Percentiles rank a stretch among this genome's conserved stretches.
Conservation (phyloP, 768 basidiomycete species). For the Dacryopinax spathularia region DNA sequence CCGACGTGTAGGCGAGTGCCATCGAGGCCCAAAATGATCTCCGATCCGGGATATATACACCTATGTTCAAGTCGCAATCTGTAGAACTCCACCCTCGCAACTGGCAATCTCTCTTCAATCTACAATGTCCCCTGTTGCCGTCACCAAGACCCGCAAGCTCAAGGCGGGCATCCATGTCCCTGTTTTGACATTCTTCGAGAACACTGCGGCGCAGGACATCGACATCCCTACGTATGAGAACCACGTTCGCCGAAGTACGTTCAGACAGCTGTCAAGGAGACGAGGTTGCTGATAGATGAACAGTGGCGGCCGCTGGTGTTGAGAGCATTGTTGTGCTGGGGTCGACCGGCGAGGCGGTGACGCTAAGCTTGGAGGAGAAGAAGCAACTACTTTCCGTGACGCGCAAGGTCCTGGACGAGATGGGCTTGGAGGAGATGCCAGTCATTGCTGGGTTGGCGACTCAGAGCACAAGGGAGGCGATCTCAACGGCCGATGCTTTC, state of each 20-base stretch:
- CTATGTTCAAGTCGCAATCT: background rate
- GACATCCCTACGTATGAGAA: constrained; percentile 23
- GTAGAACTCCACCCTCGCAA: background rate
- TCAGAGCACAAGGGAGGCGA: constrained; percentile 24
- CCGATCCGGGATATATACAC: background rate
- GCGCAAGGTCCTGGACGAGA: constrained; percentile 24
- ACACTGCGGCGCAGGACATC: constrained; percentile 20
- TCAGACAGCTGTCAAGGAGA: background rate
- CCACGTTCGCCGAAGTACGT: constrained; percentile 20
- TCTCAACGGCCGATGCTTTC: constrained; percentile 22
- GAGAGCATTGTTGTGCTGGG: constrained; percentile 20
- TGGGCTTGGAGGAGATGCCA: constrained; percentile 20
- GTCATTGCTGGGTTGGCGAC: constrained; percentile 27
- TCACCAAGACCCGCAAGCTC: background rate
- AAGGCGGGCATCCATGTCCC: constrained; percentile 16
- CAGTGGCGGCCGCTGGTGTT: constrained; percentile 18
- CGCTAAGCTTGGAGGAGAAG: constrained; percentile 21
- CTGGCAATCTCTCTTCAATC: background rate
- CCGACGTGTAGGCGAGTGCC: background rate
- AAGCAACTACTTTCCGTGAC: constrained; percentile 18
- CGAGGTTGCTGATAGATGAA: background rate
- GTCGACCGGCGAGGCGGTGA: constrained; percentile 22
- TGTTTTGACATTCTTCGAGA: constrained; percentile 22
- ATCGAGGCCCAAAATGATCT: background rate
- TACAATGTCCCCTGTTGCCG: background rate